Base-by-base conservation (phyloP, 164 flowering plant genomes). In the Buxus sempervirens region DNA sequence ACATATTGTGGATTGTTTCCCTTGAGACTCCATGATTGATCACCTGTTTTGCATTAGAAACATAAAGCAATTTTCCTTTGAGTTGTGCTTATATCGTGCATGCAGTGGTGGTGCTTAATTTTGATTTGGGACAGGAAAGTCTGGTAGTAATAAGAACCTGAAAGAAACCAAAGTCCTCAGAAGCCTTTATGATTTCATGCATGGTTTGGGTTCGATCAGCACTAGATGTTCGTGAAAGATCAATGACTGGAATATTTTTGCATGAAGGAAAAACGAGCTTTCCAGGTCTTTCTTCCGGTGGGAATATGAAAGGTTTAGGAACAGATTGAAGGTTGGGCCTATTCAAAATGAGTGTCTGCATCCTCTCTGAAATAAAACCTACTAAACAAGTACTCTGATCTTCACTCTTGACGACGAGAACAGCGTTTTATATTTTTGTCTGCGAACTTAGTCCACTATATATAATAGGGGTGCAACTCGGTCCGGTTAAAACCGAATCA, bases 21-120 rank as follows among this genome's bases (percentile, higher is more conserved):
- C 65, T 49, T 8, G 77, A 15, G 14, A 80, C 73, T 54, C 82
- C 81, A 69, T 82, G 83, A 62, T 81, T 80, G 22, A 77, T 74
- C 69, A 79, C 80, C 81, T 78, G 61, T 32, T 60, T 3, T 1
- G 12, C 51, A 45, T 5, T 10, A 45, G 12, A 45, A 45, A 15
- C 14, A 45, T 26, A 26, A 28, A 51, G 9, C 22, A 28, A 49
- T n/a, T 62, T 5, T 18, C 49, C 38, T 36, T 45, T 15, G 5
- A 45, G 12, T 5, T 41, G 8, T 12, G 12, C 12, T 41, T 41
- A 5, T 12, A 41, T 5, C 8, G 12, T 41, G 45, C 12, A 41
- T 41, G 8, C 45, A 41, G 12, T 41, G 5, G 12, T 41, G 45
- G 45, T n/a, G n/a, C n/a, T n/a, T n/a, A n/a, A n/a, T n/a, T n/a